These are phyloP conservation scores for Basipetospora sp. DNA, from an alignment of 2,329 filamentous ascomycete genomes.

Conservation along the genomic window DNA sequence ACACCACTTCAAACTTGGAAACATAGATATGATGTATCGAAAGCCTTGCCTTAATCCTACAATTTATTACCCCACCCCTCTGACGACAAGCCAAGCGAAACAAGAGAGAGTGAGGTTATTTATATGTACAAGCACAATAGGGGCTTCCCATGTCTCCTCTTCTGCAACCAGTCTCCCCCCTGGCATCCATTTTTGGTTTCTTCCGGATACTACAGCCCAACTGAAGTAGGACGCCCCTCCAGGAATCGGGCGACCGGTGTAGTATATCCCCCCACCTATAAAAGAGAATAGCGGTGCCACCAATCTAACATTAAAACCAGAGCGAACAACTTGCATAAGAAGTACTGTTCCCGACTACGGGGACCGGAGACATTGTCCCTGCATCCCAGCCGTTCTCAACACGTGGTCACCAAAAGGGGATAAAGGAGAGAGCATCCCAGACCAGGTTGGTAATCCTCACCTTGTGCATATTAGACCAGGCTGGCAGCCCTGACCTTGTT, in stretches of 20 bases:
- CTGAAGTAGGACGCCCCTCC: too few relatives aligned
- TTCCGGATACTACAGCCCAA: too few relatives aligned
- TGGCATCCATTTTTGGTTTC: not conserved
- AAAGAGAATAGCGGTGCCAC: not conserved
- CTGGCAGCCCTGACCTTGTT: constrained; percentile 17
- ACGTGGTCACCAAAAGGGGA: too few relatives aligned
- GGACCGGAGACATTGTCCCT: too few relatives aligned
- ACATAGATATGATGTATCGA: too few relatives aligned
- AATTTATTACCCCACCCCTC: constrained; percentile 3
- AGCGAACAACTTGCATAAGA: too few relatives aligned
- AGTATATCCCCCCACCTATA: not conserved
- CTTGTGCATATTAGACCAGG: constrained; percentile 5
- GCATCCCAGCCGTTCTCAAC: too few relatives aligned
- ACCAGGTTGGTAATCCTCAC: too few relatives aligned
- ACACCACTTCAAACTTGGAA: too few relatives aligned
- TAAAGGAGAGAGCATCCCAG: too few relatives aligned
- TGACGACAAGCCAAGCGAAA: not conserved
- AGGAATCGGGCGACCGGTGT: not conserved
- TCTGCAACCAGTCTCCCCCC: not conserved
- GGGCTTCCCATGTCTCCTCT: not conserved
- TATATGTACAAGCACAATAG: constrained; percentile 1
- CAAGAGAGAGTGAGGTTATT: not conserved
- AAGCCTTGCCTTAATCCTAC: constrained; percentile 2
- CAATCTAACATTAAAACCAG: too few relatives aligned
- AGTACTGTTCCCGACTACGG: too few relatives aligned